Conservation (phyloP, 305 asterid species). For the Plantago coronopus region DNA sequence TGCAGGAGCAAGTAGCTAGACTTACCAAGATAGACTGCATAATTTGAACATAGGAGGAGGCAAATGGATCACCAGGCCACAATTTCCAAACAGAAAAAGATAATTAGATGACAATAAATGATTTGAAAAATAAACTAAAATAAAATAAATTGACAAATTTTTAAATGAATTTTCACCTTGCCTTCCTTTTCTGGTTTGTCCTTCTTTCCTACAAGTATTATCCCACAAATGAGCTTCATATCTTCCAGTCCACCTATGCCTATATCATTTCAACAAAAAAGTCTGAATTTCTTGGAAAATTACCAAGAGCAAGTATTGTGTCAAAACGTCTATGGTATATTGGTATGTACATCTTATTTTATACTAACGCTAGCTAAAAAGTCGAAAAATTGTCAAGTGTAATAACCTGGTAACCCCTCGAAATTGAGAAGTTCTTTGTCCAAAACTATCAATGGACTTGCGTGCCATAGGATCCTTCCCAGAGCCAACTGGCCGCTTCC, state of each 20-base stretch:
- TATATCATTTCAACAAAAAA: slow-evolving; percentile 12
- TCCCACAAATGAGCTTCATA: slow-evolving; percentile 92
- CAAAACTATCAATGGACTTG: slow-evolving; percentile 68
- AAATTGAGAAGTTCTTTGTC: slow-evolving; percentile 76
- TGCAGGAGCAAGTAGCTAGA: slow-evolving; percentile 3
- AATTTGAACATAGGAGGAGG: slow-evolving; percentile 6
- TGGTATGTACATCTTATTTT: too few species aligned
- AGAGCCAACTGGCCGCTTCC: slow-evolving; percentile 35
- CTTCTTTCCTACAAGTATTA: slow-evolving; percentile 80
- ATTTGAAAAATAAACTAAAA: neutral
- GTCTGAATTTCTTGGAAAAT: slow-evolving; percentile 3
- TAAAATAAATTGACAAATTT: neutral
- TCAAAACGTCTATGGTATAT: too few species aligned
- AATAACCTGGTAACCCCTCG: slow-evolving; percentile 83
- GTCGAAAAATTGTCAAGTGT: too few species aligned
- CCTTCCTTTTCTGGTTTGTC: slow-evolving; percentile 86
- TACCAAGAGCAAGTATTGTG: too few species aligned
- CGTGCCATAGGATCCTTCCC: slow-evolving; percentile 44
- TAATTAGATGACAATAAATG: neutral
- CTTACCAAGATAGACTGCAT: slow-evolving; percentile 76
- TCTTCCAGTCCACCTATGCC: slow-evolving; percentile 91
- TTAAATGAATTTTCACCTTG: slow-evolving; percentile 47
- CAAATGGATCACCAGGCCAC: slow-evolving; percentile 17
- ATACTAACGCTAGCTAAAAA: too few species aligned
- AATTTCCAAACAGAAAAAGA: slow-evolving; percentile 15